Conservation (phyloP, 2,329 filamentous ascomycete genomes). For the Aspergillus sp. region DNA sequence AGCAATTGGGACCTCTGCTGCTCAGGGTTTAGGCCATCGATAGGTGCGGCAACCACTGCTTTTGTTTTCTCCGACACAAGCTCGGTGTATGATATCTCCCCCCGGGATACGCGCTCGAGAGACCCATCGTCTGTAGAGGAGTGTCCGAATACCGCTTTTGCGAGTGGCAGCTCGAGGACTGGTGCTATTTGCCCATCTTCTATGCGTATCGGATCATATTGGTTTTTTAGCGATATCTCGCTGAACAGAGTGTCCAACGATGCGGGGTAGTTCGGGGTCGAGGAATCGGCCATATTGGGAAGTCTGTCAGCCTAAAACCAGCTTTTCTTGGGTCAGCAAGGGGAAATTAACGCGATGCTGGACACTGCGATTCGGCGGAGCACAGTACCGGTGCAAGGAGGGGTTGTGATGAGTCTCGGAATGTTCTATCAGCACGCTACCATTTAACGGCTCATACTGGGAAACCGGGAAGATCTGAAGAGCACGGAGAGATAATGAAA, state of each 20-base stretch:
- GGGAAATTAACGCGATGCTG: not conserved
- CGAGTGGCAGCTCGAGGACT: constrained; percentile 36
- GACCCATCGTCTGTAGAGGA: constrained; percentile 26
- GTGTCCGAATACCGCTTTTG: constrained; percentile 41
- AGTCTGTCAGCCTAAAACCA: not conserved
- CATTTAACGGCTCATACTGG: constrained; percentile 1
- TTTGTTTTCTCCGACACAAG: constrained; percentile 37
- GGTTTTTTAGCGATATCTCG: constrained; percentile 22
- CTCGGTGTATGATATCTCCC: constrained; percentile 37
- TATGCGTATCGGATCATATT: constrained; percentile 37
- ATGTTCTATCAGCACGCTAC: not conserved
- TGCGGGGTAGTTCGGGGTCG: constrained; percentile 20
- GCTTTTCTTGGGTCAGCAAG: not conserved
- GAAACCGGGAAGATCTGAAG: not conserved
- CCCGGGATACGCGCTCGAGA: constrained; percentile 29
- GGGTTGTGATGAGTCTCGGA: not conserved
- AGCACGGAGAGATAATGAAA: not conserved
- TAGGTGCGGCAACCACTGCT: constrained; percentile 17
- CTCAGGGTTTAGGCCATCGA: constrained; percentile 23
- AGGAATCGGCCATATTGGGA: constrained; percentile 26
- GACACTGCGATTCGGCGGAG: not conserved
- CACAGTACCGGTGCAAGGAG: not conserved
- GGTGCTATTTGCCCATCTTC: constrained; percentile 33
- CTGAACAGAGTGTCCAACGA: constrained; percentile 37
- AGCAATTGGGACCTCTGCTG: constrained; percentile 43